A percentile compares a stretch with the other conserved stretches of the same genome.
These are phyloP conservation scores for Agrostemma githago DNA, from an alignment of 148 eudicot species.

Conservation along the genomic window DNA sequence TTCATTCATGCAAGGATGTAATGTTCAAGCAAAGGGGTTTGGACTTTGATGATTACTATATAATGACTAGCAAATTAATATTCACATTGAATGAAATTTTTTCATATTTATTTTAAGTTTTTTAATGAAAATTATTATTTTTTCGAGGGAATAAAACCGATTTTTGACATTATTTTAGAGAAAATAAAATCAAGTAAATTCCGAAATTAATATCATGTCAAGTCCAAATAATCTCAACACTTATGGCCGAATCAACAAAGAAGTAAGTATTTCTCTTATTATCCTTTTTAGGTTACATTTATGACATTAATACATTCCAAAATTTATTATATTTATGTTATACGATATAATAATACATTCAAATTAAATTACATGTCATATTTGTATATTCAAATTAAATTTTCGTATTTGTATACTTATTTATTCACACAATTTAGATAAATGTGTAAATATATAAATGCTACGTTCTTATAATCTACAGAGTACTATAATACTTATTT, in stretches of 20 bases:
- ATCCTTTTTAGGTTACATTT: background rate
- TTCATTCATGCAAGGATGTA: conserved; percentile 12
- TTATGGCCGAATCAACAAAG: conserved; percentile 9
- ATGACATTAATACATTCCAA: background rate
- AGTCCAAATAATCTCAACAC: background rate
- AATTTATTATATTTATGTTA: no score
- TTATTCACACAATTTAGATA: no score
- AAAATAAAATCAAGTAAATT: background rate
- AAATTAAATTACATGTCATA: background rate
- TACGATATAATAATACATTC: background rate
- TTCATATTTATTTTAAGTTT: no score
- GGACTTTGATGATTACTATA: background rate
- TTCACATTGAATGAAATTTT: no score
- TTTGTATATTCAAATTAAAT: background rate
- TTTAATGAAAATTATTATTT: background rate
- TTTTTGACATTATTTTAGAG: background rate
- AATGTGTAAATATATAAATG: no score
- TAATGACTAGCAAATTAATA: background rate
- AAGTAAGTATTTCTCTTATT: background rate
- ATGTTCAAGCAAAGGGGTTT: background rate
- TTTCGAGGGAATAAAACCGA: background rate
- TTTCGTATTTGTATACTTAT: no score
- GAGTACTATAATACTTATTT: no score
- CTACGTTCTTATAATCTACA: no score
- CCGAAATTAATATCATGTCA: background rate